These are phyloP conservation scores for Sporothrix variecibatus DNA, from an alignment of 2,329 filamentous ascomycete genomes.

Conservation along the genomic window DNA sequence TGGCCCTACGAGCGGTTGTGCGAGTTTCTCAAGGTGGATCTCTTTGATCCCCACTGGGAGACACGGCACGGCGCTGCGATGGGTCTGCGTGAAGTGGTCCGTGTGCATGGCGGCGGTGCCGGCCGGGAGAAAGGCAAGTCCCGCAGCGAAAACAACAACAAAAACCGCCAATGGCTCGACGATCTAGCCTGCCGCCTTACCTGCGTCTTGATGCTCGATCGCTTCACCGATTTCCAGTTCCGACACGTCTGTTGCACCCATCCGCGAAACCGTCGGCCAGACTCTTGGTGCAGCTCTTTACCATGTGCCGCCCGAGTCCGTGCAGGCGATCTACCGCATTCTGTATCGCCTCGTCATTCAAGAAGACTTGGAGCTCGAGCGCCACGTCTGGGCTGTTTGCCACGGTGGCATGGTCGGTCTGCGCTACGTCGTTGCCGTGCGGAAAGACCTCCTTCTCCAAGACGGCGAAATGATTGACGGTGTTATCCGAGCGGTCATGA, in stretches of 20 bases:
- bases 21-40: conserved; percentile 88
- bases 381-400: conserved; percentile 87
- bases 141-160: conserved; percentile 70
- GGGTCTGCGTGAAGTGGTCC: conserved; percentile 86
- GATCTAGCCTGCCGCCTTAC: conserved; percentile 93
- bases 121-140: conserved; percentile 73
- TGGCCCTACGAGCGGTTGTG: conserved; percentile 96
- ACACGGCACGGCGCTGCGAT: conserved; percentile 94
- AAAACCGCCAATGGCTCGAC: conserved; percentile 87
- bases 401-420: conserved; percentile 98
- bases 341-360: conserved; percentile 92
- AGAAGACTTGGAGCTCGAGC: conserved; percentile 71
- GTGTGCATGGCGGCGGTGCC: conserved; percentile 87
- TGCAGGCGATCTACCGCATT: conserved; percentile 80
- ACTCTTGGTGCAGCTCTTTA: conserved; percentile 86
- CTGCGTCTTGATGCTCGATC: conserved; percentile 94
- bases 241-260: conserved; percentile 94
- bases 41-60: conserved; percentile 94
- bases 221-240: conserved; percentile 96
- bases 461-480: conserved; percentile 88
- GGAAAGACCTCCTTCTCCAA: conserved; percentile 85
- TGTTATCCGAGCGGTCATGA: conserved; percentile 90
- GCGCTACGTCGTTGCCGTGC: conserved; percentile 90
- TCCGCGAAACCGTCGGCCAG: conserved; percentile 92
- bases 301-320: conserved; percentile 76